Evolutionary conservation across 164 flowering plant genomes (phyloP), one percentile per base, ranked within the genome.

Genomic region (Nelumbo lutea): DNA sequence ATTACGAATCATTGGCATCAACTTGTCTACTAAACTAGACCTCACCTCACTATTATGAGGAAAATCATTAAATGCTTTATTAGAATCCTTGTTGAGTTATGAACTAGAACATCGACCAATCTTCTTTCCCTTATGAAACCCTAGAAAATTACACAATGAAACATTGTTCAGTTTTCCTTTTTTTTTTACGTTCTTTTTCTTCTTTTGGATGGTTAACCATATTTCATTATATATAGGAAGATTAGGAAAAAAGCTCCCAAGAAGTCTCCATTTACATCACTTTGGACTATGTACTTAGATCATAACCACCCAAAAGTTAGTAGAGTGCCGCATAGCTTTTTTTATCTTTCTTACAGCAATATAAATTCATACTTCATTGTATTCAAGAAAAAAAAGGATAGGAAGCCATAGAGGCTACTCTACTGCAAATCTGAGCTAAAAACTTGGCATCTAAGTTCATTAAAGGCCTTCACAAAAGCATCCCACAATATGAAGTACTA

Each of bases 51-150:
- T 58, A 56, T 71, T 78, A 64, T 65, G 51, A 67, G 68, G 46
- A 67, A 61, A 41, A 70, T 79, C 73, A 61, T 65, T 70, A 38
- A 50, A 61, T 47, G 61, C 59, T 59, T 68, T 77, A 66, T 48
- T 47, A 11, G 76, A 70, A 76, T 81, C 76, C 78, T 75, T 82
- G 60, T 71, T 64, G 43, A 83, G 76, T 74, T 83, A 48, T 51
- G 93, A 83, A 41, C 79, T 47, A 57, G 85, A 73, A 88, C 87
- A 88, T 42, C 75, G 79, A 64, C 85, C 73, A 71, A 88, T 72
- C 74, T 77, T 86, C 77, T 79, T 83, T 58, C 85, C 89, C 73
- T 80, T 88, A 50, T 50, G 79, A 62, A 70, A 15, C 68, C 83
- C 87, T 83, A 66, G 45, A 62, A 40, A 65, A 70, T 72, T 65